Conservation (phyloP, 768 basidiomycete species). For the Trametes punicea region DNA sequence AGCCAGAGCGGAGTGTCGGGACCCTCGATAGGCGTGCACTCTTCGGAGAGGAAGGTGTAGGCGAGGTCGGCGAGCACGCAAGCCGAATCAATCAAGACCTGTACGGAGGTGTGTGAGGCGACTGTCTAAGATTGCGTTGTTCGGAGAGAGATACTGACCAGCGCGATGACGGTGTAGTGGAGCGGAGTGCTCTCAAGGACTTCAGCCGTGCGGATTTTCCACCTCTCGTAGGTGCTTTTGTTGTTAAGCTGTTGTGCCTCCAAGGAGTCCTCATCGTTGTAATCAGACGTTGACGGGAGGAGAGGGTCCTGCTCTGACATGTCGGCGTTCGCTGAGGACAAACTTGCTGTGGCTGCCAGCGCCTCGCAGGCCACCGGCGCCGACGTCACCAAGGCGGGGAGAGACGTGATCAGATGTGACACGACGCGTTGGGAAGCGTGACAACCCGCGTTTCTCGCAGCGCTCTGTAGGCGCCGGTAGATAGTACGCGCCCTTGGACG, state of each 20-base stretch:
- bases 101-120: neutral
- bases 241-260: conserved; percentile 7
- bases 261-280: neutral
- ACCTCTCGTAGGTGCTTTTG: conserved; percentile 14
- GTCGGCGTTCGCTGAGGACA: neutral
- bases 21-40: conserved; percentile 42
- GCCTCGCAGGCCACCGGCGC: neutral
- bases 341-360: neutral
- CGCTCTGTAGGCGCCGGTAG: neutral
- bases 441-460: conserved; percentile 13
- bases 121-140: conserved; percentile 19
- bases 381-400: conserved; percentile 2
- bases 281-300: conserved; percentile 14
- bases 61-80: conserved; percentile 73
- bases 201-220: conserved; percentile 34
- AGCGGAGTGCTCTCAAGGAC: conserved; percentile 51
- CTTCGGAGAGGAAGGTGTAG: conserved; percentile 59
- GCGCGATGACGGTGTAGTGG: conserved; percentile 53
- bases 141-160: conserved; percentile 42
- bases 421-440: conserved; percentile 6
- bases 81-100: conserved; percentile 61
- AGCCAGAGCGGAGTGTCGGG: conserved; percentile 58
- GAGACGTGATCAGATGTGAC: conserved; percentile 8
- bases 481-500: neutral
- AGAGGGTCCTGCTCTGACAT: conserved; percentile 31